A percentile compares a stretch with the other conserved stretches of the same genome.
phyloP scores from a whole-genome alignment of 805 yeast genomes.

The Brettanomyces anomalus region DNA sequence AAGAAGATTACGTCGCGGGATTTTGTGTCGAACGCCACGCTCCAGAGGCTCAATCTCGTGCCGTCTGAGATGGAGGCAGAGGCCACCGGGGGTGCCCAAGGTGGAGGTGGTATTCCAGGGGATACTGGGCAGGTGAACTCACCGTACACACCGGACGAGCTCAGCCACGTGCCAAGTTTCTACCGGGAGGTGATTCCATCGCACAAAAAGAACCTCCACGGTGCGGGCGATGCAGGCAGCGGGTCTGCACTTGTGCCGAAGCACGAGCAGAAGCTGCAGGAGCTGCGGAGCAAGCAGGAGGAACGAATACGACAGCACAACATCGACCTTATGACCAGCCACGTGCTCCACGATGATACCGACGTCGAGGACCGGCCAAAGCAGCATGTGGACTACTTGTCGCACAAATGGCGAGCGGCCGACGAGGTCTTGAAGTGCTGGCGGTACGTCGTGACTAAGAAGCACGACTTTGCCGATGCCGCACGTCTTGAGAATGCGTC shows the following conservation, averaged over 20 bases:
- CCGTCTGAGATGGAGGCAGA: constrained; percentile 7
- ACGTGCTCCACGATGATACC: constrained; percentile 65
- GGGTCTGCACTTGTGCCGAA: constrained; percentile 23
- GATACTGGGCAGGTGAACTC: background rate
- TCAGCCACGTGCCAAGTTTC: constrained; percentile 18
- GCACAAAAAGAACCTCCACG: constrained; percentile 8
- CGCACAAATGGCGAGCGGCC: constrained; percentile 88
- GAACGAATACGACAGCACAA: constrained; percentile 3
- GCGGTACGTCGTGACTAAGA: constrained; percentile 79
- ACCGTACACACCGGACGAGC: constrained; percentile 7
- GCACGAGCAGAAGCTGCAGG: constrained; percentile 21
- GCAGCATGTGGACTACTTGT: constrained; percentile 87
- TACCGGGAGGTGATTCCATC: constrained; percentile 15
- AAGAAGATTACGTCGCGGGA: constrained; percentile 67
- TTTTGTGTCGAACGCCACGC: constrained; percentile 85
- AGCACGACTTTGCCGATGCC: constrained; percentile 75
- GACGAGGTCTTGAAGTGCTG: constrained; percentile 88
- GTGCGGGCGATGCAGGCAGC: constrained; percentile 19
- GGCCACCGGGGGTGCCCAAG: background rate
- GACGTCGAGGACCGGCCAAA: constrained; percentile 75
- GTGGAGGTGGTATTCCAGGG: background rate
- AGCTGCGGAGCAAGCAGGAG: constrained; percentile 11
- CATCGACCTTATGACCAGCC: constrained; percentile 9
- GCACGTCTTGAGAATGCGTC: constrained; percentile 78
- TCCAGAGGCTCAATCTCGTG: constrained; percentile 58